phyloP scores from a whole-genome alignment of 2,329 filamentous ascomycete species.

The Teratosphaeria epicoccoides region DNA sequence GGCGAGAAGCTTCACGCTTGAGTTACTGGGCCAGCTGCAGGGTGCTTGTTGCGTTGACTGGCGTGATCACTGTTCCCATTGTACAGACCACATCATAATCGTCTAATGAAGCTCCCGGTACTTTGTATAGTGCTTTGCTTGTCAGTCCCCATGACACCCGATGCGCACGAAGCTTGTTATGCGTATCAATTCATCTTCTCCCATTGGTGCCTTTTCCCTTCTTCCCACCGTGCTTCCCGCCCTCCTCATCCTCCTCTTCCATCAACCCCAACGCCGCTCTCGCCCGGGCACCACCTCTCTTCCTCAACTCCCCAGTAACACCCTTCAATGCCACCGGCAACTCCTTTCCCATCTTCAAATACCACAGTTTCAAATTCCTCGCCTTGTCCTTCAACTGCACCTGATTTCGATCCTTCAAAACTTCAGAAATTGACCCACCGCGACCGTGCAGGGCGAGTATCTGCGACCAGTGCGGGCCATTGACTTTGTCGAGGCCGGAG shows the following conservation, averaged over 20 bases:
- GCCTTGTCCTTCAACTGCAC: slow-evolving; percentile 91
- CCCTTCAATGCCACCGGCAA: slow-evolving; percentile 80
- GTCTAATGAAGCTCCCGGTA: too few relatives aligned
- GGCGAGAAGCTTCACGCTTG: too few relatives aligned
- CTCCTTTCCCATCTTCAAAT: slow-evolving; percentile 81
- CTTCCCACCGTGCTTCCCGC: not conserved
- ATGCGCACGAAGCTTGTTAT: too few relatives aligned
- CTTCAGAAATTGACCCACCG: slow-evolving; percentile 68
- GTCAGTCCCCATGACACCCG: too few relatives aligned
- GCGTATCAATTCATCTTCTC: too few relatives aligned
- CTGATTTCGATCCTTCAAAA: slow-evolving; percentile 78
- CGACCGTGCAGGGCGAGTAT: slow-evolving; percentile 75
- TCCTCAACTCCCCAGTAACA: slow-evolving; percentile 83
- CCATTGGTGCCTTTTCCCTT: too few relatives aligned
- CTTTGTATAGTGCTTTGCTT: too few relatives aligned
- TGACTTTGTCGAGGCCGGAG: slow-evolving; percentile 77
- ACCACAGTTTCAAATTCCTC: slow-evolving; percentile 80
- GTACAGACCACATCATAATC: too few relatives aligned
- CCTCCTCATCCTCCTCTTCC: not conserved
- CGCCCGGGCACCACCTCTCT: slow-evolving; percentile 34
- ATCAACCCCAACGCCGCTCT: slow-evolving; percentile 22
- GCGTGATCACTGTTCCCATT: too few relatives aligned
- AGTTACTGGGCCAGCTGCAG: too few relatives aligned
- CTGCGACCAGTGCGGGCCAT: slow-evolving; percentile 87
- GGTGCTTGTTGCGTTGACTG: too few relatives aligned